These are phyloP conservation scores for Pythium sukuiense DNA, from an alignment of 352 stramenopile genomes.

Conservation along the genomic window DNA sequence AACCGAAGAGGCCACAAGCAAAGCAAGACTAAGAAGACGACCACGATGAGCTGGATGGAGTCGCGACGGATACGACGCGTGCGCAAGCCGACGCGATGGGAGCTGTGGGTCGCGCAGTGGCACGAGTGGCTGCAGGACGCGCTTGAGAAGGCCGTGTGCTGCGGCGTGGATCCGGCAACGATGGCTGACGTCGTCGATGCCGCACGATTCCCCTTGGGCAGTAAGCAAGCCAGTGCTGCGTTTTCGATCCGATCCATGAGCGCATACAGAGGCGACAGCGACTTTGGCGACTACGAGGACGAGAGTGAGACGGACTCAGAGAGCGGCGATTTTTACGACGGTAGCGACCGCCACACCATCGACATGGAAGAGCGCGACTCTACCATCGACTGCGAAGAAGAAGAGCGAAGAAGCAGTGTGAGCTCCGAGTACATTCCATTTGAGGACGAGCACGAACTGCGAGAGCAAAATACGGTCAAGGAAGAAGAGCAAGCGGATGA, in stretches of 20 bases:
- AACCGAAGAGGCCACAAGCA: not conserved
- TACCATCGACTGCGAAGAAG: constrained; percentile 6
- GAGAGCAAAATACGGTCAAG: not conserved
- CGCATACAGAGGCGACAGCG: constrained; percentile 14
- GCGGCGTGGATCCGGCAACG: constrained; percentile 17
- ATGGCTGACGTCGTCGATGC: constrained; percentile 3
- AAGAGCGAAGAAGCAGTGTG: constrained; percentile 4
- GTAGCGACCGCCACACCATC: not conserved
- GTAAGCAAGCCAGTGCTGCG: constrained; percentile 18
- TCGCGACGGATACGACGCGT: constrained; percentile 24
- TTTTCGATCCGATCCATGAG: constrained; percentile 26
- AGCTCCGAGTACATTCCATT: constrained; percentile 27
- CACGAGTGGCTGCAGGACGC: constrained; percentile 27
- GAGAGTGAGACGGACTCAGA: constrained; percentile 30
- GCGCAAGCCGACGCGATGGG: constrained; percentile 22
- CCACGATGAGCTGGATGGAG: constrained; percentile 16
- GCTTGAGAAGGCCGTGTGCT: constrained; percentile 26
- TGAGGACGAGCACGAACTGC: constrained; percentile 17
- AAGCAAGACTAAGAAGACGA: not conserved
- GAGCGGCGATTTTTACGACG: constrained; percentile 15
- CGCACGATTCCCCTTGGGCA: constrained; percentile 10
- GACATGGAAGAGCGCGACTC: constrained; percentile 19
- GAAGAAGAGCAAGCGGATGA: not conserved
- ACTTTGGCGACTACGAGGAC: constrained; percentile 17
- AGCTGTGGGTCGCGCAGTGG: constrained; percentile 16